phyloP scores from a whole-genome alignment of 164 flowering plant genomes.

The Stephania yunnanensis region DNA sequence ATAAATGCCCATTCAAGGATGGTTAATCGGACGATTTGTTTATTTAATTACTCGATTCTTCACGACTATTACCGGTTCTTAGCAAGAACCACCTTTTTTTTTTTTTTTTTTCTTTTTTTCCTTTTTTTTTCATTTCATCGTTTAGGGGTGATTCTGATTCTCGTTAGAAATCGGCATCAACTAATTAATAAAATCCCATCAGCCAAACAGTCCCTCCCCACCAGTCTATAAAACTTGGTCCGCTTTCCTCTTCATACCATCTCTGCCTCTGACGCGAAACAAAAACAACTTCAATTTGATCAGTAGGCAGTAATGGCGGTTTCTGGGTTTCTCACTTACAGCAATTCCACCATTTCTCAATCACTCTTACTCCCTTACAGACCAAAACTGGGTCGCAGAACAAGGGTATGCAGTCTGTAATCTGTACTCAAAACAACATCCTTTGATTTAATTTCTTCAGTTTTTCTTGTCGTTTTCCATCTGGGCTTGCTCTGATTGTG shows the following conservation, averaged over 20 bases:
- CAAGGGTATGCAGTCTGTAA: slow-evolving; percentile 18
- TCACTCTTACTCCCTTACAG: slow-evolving; percentile 9
- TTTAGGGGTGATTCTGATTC: background rate
- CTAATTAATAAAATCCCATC: too few relatives aligned
- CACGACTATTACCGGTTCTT: background rate
- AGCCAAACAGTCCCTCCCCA: background rate
- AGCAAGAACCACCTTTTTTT: background rate
- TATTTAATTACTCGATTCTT: background rate
- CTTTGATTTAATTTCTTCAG: background rate
- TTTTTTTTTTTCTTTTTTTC: too few relatives aligned
- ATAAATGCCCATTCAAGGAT: too few relatives aligned
- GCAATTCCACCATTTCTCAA: slow-evolving; percentile 14
- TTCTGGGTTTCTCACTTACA: slow-evolving; percentile 15
- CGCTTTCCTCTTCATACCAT: background rate
- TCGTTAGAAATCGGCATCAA: background rate
- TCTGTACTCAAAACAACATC: background rate
- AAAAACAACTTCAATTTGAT: background rate
- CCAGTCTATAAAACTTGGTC: background rate
- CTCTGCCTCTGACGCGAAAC: background rate
- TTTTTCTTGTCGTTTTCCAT: slow-evolving; percentile 1
- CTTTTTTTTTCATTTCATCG: background rate
- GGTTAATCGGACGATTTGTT: background rate
- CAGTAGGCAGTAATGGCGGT: slow-evolving; percentile 25
- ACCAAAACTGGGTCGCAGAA: slow-evolving; percentile 18
- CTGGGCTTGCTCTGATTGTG: slow-evolving; percentile 6